Base-by-base conservation (phyloP, 1,139 yeast genomes). In the Entelexis paramagnoliae region DNA sequence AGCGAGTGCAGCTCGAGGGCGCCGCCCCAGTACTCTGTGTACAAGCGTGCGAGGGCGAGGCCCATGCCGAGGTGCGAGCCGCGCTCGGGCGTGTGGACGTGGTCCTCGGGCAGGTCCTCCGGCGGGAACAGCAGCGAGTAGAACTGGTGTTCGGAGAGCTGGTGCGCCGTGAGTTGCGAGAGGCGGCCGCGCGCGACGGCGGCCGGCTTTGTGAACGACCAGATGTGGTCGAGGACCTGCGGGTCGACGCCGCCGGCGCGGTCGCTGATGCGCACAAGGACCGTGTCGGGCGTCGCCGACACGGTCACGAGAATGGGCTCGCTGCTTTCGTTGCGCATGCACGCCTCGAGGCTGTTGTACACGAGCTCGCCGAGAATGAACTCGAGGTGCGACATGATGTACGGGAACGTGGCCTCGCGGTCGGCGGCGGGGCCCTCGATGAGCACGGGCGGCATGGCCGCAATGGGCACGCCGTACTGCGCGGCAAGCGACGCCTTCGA, bases 11-110 rank as follows among this genome's bases (percentile, higher is more conserved):
- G 77, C 59, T 79, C 82, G 49, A 89, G 68, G 50, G 81, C 83
- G 5, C 97, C 96, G 61, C 88, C 91, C 97, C 97, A 89, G 66
- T 89, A 89, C 61, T 89, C 96, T 0, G 95, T 89, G 64, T 89
- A 89, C 0, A 89, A 86, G 59, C 84, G 80, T 62, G 95, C 83
- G 81, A 89, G 79, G 0, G 97, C 96, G 54, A 89, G 72, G 0
- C 96, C 96, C 59, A 89, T 76, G 0, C 96, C 96, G 24, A 89
- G 69, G 55, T 83, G 58, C 14, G 46, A 17, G 29, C 43, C 28
- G 29, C 30, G 28, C 9, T 36, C 20, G n/a, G 46, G 48, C 34
- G 48, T 38, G 14, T 39, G 36, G n/a, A 38, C 24, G 33, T 44
- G 47, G 13, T 43, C 47, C 22, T 28, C 33, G 14, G 45, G 38